Percentiles rank a stretch among this genome's conserved stretches.
phyloP scores from a whole-genome alignment of 192 early-diverging fungal genomes.

The Backusella sp. region DNA sequence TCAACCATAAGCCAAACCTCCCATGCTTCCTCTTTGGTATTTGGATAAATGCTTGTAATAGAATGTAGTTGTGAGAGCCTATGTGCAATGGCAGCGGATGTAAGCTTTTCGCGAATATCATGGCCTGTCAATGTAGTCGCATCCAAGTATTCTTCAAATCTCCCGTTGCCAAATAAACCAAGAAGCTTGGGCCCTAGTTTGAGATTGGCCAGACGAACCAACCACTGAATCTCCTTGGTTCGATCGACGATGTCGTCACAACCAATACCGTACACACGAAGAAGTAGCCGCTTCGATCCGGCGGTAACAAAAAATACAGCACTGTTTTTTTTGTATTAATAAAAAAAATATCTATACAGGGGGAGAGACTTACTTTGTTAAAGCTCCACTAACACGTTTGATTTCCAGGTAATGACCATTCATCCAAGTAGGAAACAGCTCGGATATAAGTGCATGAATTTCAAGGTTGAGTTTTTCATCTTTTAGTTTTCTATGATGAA shows the following conservation, averaged over 20 bases:
- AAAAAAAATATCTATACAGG: too few species aligned
- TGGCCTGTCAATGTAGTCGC: conserved; percentile 66
- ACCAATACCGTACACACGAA: conserved; percentile 81
- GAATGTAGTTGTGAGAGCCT: conserved; percentile 72
- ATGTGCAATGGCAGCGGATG: conserved; percentile 69
- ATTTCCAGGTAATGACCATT: background rate
- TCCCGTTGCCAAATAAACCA: conserved; percentile 80
- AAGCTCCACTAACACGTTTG: conserved; percentile 60
- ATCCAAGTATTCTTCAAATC: conserved; percentile 83
- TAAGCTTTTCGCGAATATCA: conserved; percentile 64
- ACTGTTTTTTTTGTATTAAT: conserved; percentile 34
- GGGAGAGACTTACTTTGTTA: conserved; percentile 72
- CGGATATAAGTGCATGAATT: background rate
- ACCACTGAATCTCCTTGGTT: conserved; percentile 79
- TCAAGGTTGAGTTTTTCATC: background rate
- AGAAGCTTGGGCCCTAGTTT: conserved; percentile 76
- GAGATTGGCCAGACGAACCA: conserved; percentile 62
- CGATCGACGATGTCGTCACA: conserved; percentile 78
- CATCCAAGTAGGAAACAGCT: conserved; percentile 16
- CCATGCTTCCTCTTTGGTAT: conserved; percentile 30
- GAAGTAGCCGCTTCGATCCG: conserved; percentile 31
- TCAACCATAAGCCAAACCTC: conserved; percentile 71
- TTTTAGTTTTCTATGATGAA: background rate
- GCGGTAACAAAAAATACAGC: conserved; percentile 41
- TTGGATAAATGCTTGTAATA: conserved; percentile 64